Conservation (phyloP, 257 asterid species). For the Solanum sitiens region DNA sequence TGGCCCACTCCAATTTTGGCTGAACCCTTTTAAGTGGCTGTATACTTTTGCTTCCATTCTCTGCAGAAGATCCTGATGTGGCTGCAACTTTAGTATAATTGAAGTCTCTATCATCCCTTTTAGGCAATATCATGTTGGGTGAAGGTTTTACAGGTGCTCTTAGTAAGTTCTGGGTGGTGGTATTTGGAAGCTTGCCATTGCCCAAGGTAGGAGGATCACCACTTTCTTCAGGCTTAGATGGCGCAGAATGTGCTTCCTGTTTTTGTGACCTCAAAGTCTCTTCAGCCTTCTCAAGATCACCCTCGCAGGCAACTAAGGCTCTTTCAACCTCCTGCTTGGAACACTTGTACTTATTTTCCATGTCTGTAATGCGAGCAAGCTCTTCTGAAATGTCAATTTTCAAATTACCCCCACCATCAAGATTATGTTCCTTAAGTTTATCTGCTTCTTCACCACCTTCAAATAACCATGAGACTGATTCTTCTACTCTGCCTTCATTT, state of each 20-base stretch:
- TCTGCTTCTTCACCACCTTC: constrained; percentile 58
- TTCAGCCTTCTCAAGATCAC: constrained; percentile 83
- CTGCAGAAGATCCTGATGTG: constrained; percentile 34
- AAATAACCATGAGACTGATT: constrained; percentile 78
- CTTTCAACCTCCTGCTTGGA: constrained; percentile 94
- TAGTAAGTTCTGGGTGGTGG: constrained; percentile 26
- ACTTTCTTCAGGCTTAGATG: constrained; percentile 54
- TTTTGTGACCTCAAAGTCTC: constrained; percentile 61
- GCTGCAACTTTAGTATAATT: constrained; percentile 49
- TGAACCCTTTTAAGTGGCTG: constrained; percentile 46
- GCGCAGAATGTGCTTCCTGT: constrained; percentile 43
- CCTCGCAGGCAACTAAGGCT: constrained; percentile 75
- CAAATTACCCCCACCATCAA: constrained; percentile 56
- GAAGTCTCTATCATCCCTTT: constrained; percentile 67
- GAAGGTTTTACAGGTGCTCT: constrained; percentile 31
- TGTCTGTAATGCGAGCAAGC: constrained; percentile 58
- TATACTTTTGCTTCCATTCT: constrained; percentile 40
- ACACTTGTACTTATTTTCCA: constrained; percentile 60
- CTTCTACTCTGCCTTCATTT: constrained; percentile 91
- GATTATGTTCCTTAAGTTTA: constrained; percentile 42
- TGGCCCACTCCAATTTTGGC: constrained; percentile 58
- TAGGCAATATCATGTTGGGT: constrained; percentile 30
- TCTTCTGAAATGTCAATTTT: constrained; percentile 91
- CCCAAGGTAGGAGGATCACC: constrained; percentile 46
- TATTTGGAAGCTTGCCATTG: constrained; percentile 28